These are phyloP conservation scores for Arabidopsis hybrid DNA, from an alignment of 441 rosid genomes.

Conservation along the genomic window DNA sequence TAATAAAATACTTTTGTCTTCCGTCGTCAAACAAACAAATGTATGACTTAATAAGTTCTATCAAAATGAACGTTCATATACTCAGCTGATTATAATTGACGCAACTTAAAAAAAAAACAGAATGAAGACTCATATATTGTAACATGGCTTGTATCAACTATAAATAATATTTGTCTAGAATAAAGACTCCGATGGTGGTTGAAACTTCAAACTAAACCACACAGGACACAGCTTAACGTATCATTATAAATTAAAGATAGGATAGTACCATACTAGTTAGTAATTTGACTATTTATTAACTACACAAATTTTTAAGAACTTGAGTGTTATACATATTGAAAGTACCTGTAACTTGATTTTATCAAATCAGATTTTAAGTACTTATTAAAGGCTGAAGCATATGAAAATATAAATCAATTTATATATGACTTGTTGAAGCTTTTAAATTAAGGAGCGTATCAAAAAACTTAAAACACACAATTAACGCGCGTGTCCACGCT, in stretches of 20 bases:
- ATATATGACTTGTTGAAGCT: not conserved
- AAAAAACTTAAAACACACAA: slow-evolving; percentile 5
- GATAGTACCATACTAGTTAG: too few relatives aligned
- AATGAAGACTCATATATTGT: not conserved
- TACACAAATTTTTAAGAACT: not conserved
- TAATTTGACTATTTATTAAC: too few relatives aligned
- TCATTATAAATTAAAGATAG: too few relatives aligned
- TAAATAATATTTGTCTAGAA: not conserved
- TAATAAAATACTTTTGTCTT: slow-evolving; percentile 9
- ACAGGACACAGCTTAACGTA: not conserved
- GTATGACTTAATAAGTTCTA: slow-evolving; percentile 12
- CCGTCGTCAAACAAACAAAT: not conserved
- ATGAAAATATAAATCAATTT: not conserved
- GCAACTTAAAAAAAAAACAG: too few relatives aligned
- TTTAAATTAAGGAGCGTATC: not conserved
- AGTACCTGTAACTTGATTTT: too few relatives aligned
- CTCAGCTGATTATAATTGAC: too few relatives aligned
- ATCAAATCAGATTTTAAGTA: too few relatives aligned
- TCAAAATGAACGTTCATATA: not conserved
- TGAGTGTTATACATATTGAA: not conserved
- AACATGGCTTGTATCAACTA: not conserved
- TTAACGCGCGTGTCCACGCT: slow-evolving; percentile 40
- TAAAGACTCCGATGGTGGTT: slow-evolving; percentile 17
- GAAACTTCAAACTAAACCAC: slow-evolving; percentile 34
- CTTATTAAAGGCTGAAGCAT: too few relatives aligned